Evolutionary conservation across 2,329 filamentous ascomycete species (phyloP).

Genomic region (Amylocarpus encephaloides): DNA sequence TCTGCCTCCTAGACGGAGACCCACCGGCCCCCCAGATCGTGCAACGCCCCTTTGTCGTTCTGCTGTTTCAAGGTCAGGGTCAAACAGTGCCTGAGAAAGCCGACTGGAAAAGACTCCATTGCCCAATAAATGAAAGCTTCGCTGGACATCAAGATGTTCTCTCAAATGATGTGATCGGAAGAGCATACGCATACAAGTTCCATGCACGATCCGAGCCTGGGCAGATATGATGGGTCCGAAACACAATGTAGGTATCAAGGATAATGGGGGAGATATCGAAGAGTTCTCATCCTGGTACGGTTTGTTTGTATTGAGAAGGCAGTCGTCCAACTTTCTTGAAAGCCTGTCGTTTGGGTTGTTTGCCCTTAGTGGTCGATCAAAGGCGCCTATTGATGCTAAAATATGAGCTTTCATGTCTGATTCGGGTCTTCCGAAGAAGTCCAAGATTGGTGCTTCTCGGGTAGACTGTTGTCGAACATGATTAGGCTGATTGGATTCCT

Average conservation of each 20-base stretch:
- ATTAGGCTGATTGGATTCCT: not conserved
- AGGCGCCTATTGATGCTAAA: conserved; percentile 43
- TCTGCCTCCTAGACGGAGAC: conserved; percentile 72
- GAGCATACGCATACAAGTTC: conserved; percentile 68
- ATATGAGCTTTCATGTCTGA: conserved; percentile 43
- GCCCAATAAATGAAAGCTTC: conserved; percentile 75
- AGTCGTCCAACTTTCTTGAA: conserved; percentile 18
- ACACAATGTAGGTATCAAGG: conserved; percentile 61
- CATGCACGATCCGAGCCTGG: conserved; percentile 72
- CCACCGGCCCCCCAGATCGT: conserved; percentile 66
- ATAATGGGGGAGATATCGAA: conserved; percentile 29
- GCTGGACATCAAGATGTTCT: conserved; percentile 67
- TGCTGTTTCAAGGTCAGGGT: conserved; percentile 72
- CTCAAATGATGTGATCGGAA: conserved; percentile 68
- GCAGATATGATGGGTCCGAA: conserved; percentile 67
- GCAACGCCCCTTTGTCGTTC: conserved; percentile 66
- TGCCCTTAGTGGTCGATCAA: conserved; percentile 35
- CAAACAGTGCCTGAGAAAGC: conserved; percentile 77
- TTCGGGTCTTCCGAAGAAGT: conserved; percentile 45
- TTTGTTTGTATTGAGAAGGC: conserved; percentile 14
- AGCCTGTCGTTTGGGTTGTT: conserved; percentile 19
- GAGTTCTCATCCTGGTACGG: conserved; percentile 11
- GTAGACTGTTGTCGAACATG: not conserved
- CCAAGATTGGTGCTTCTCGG: conserved; percentile 13
- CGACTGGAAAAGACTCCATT: conserved; percentile 78